Base-by-base conservation (phyloP, 2,329 filamentous ascomycete genomes). In the Penicillium brasilianum region DNA sequence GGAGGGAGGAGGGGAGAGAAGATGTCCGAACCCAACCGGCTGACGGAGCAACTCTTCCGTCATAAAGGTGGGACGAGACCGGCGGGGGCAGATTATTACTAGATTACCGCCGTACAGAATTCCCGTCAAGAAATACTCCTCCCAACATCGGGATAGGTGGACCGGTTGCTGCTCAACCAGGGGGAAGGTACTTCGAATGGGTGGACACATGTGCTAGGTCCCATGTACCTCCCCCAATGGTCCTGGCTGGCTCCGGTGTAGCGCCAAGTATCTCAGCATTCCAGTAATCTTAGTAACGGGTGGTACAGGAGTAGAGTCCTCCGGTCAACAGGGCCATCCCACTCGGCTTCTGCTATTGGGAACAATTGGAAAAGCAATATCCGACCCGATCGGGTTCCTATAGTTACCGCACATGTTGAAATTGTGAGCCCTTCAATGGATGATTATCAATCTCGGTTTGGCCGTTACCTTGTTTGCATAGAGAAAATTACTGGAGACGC, bases 31-130 rank as follows among this genome's bases (percentile, higher is more conserved):
- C 50, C 54, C 57, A 62, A 63, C 60, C 62, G 68, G 71, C 68
- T 74, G 70, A 75, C 73, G 72, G 73, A 74, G 71, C 71, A 71
- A 72, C 56, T 69, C 67, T 73, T 75, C 74, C 73, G 74, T 76
- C 74, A 76, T 66, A 30, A 71, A 62, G 69, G 55, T 51, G 53
- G 48, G 41, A 56, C 41, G 36, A 13, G 41, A n/a, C 59, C 62
- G 58, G 62, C 57, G 66, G 65, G 65, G 62, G 58, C n/a, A 41
- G 36, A 28, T 41, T 11, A 53, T 53, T 39, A n/a, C 6, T 3
- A 28, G 3, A 53, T 34, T 52, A 36, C 34, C 20, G 22, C 49
- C 64, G 66, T 70, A 61, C 66, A 61, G n/a, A 37, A 14, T 9
- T 14, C 30, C 20, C 10, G 30, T 34, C n/a, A 8, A 36, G 44